phyloP scores from a whole-genome alignment of 2,329 filamentous ascomycete species.

The Fusarium chlamydosporum region DNA sequence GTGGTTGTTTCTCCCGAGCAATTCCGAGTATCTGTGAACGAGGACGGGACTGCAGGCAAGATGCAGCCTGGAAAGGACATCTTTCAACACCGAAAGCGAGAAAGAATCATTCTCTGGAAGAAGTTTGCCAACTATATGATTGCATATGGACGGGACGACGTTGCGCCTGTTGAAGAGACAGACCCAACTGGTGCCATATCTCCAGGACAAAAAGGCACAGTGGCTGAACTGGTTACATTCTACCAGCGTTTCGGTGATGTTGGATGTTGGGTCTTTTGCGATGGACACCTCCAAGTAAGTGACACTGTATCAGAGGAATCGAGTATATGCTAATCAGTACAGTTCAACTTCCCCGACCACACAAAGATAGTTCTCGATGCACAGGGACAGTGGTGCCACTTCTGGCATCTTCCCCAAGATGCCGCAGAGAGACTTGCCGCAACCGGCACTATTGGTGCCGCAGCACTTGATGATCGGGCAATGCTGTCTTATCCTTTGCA shows the following conservation, averaged over 20 bases:
- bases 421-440: slow-evolving; percentile 75
- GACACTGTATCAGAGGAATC: neutral
- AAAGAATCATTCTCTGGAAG: slow-evolving; percentile 77
- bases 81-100: slow-evolving; percentile 75
- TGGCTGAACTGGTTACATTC: slow-evolving; percentile 77
- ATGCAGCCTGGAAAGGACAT: slow-evolving; percentile 74
- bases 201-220: slow-evolving; percentile 56
- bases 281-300: slow-evolving; percentile 80
- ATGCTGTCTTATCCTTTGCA: slow-evolving; percentile 80
- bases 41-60: slow-evolving; percentile 72
- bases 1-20: slow-evolving; percentile 75
- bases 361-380: slow-evolving; percentile 84
- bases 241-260: slow-evolving; percentile 87
- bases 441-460: slow-evolving; percentile 76
- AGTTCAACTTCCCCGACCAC: slow-evolving; percentile 91
- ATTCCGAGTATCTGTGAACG: slow-evolving; percentile 68
- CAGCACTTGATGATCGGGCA: slow-evolving; percentile 78
- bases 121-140: slow-evolving; percentile 83
- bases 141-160: slow-evolving; percentile 79
- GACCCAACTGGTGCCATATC: slow-evolving; percentile 58
- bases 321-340: slow-evolving; percentile 44
- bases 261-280: slow-evolving; percentile 84
- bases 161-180: slow-evolving; percentile 63
- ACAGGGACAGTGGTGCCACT: slow-evolving; percentile 82
- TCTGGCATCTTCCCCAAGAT: slow-evolving; percentile 81